Evolutionary conservation across 768 basidiomycete species (phyloP).

Genomic region (Leccinum subgranulosum): DNA sequence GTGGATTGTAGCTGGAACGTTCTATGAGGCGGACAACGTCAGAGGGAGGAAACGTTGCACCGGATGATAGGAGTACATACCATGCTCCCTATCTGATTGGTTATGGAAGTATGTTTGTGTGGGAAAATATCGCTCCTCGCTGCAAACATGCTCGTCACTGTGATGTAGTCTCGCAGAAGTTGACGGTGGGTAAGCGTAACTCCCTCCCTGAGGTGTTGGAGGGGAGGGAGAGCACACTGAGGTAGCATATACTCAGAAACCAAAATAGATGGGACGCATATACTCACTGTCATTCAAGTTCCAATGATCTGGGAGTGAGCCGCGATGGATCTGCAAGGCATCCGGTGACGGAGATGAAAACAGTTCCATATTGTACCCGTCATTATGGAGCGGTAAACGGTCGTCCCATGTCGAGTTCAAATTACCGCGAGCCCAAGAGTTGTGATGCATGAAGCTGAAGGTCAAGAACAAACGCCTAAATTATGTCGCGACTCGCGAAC

Average conservation of each 20-base stretch:
- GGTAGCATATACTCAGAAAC: constrained; percentile 18
- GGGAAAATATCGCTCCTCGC: neutral
- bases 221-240: constrained; percentile 37
- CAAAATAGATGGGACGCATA: constrained; percentile 20
- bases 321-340: constrained; percentile 2
- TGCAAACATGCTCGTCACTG: neutral
- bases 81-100: neutral
- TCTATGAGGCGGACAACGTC: constrained; percentile 8
- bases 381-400: neutral
- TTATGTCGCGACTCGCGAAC: neutral
- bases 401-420: neutral
- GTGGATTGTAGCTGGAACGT: neutral
- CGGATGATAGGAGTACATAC: constrained; percentile 2
- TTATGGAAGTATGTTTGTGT: neutral
- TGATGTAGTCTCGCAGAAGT: neutral
- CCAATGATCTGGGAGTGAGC: constrained; percentile 5
- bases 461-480: constrained; percentile 4
- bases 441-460: constrained; percentile 22
- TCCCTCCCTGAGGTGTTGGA: constrained; percentile 21
- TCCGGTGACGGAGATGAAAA: constrained; percentile 11
- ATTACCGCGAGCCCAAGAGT: neutral
- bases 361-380: neutral
- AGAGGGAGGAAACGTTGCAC: neutral
- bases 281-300: constrained; percentile 16
- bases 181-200: constrained; percentile 2